Evolutionary conservation across 2,329 filamentous ascomycete genomes (phyloP), one percentile per base, ranked within the genome.

Genomic region (Paramyrothecium roridum): DNA sequence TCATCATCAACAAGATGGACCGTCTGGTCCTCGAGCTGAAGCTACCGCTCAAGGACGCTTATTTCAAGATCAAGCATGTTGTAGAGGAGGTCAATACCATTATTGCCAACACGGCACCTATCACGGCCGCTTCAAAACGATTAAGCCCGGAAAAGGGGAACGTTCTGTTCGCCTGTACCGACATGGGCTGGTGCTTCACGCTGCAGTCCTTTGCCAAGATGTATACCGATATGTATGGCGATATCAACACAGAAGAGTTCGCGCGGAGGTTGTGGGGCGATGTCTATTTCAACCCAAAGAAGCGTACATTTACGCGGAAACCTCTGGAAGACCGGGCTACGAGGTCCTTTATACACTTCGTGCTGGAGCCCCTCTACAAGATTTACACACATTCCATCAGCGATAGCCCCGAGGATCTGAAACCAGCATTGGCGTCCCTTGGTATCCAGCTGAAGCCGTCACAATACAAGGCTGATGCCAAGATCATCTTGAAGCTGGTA

Each of bases 41-140:
- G 71, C 81, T 99, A 16, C 95, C 95, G 2, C 95, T 95, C 2
- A 91, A 87, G 61, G 95, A 99, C 69, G 95, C 95, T 13, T 99
- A 99, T 76, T 98, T 97, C 81, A 99, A 99, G 80, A 80, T 99
- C 54, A 98, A 97, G 76, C 93, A 98, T 71, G 92, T 97, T n/a
- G 86, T 99, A 53, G 95, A 99, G 72, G 91, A 98, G 73, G 93
- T 99, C 73, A 99, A 99, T 74, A 96, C 91, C 1, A 79, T 95
- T 63, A 98, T 99, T 65, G 91, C 96, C 68, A 92, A 90, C 69
- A 89, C 90, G 3, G 80, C 92, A 26, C 93, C 95, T 3, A 88
- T 91, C 2, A 84, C 85, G 63, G 92, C 93, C 26, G 90, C 91
- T 66, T 85, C 83, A 58, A 86, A 85, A 72, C 85, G 95, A 60